A percentile compares a stretch with the other conserved stretches of the same genome.
Conservation (phyloP, 495 filamentous ascomycete species). For the Viridothelium virens region DNA sequence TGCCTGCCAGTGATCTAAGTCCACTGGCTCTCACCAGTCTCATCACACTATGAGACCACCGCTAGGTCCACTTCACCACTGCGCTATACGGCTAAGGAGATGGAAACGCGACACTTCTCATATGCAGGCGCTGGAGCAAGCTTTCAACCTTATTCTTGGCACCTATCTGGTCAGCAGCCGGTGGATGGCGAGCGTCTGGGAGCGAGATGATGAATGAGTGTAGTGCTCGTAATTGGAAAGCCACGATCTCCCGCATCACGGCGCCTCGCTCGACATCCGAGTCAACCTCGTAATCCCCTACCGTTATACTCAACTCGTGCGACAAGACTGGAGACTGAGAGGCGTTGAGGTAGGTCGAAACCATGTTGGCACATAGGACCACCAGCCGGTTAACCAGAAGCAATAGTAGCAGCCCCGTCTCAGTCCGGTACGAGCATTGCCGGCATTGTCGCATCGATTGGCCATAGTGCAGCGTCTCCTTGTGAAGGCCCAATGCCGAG, state of each 20-base stretch:
- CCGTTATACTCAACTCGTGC: neutral
- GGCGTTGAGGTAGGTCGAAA: neutral
- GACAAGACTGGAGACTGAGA: neutral
- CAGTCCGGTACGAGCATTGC: neutral
- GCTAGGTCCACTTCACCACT: neutral
- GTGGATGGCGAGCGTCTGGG: neutral
- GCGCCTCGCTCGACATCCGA: neutral
- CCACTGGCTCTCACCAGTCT: neutral
- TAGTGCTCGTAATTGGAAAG: neutral
- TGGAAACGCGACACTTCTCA: neutral
- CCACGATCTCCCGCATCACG: neutral
- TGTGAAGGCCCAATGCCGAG: neutral
- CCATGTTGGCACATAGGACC: neutral
- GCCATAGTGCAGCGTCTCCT: neutral
- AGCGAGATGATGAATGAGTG: neutral
- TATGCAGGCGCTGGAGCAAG: neutral
- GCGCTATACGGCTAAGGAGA: neutral
- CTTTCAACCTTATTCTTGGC: neutral
- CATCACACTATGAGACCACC: neutral
- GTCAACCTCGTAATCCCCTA: neutral
- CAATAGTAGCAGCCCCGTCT: neutral
- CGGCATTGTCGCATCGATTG: neutral
- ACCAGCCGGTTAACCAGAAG: neutral
- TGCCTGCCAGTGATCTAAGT: neutral
- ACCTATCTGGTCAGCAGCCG: neutral